These are phyloP conservation scores for Fomitopsis pinicola DNA, from an alignment of 1,284 basidiomycete genomes.

Conservation along the genomic window DNA sequence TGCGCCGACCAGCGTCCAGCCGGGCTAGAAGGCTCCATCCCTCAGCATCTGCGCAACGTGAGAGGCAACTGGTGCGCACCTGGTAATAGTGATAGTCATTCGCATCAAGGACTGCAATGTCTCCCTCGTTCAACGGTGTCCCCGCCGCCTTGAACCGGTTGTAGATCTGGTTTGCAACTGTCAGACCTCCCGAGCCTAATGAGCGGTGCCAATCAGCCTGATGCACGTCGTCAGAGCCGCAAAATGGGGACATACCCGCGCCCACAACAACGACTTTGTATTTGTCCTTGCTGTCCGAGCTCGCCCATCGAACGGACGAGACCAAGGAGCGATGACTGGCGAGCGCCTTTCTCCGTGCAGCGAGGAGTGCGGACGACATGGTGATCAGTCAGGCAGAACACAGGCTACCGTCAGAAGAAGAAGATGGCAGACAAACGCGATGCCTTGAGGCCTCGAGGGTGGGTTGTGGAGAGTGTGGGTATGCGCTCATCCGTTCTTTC, in stretches of 20 bases:
- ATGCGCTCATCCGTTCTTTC: not conserved
- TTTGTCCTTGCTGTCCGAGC: conserved; percentile 39
- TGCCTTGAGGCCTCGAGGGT: not conserved
- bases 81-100: conserved; percentile 79
- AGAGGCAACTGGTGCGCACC: conserved; percentile 31
- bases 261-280: conserved; percentile 66
- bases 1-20: conserved; percentile 85
- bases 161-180: conserved; percentile 82
- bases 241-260: conserved; percentile 43
- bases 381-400: not conserved
- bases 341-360: conserved; percentile 4
- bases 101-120: conserved; percentile 82
- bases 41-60: not conserved
- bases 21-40: conserved; percentile 26
- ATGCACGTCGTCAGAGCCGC: not conserved
- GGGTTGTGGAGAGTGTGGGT: not conserved
- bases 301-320: conserved; percentile 27
- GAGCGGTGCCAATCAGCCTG: not conserved
- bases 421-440: not conserved
- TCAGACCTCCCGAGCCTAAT: conserved; percentile 73
- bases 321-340: conserved; percentile 3
- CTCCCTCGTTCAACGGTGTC: conserved; percentile 63
- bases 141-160: conserved; percentile 70
- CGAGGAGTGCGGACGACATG: conserved; percentile 5
- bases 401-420: not conserved